Evolutionary conservation across 768 basidiomycete species (phyloP), one percentile per base, ranked within the genome.

Genomic region (Collybia sordida): DNA sequence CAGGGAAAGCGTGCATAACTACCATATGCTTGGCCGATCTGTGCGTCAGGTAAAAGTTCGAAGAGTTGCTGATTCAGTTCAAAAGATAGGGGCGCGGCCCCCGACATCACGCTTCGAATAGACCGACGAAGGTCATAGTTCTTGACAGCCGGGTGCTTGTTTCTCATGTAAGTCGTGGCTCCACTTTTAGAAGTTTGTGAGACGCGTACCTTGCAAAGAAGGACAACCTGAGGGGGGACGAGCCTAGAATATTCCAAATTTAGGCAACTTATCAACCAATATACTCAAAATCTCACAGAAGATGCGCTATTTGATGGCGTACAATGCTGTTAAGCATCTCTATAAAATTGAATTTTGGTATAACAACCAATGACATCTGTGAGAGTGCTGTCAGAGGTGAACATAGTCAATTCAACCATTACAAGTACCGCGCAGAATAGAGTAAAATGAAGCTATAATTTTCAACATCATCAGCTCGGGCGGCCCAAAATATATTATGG

Each of bases 1-100:
- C 4, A 23, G 18, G 18, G 18, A 45, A 27, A n/a, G 42, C 38
- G 11, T 11, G 3, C 11, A 14, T 11, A 31, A 12, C 27, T 46
- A 78, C 82, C 82, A 51, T 83, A 84, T 4, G 75, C 78, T 62
- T 85, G 82, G 0, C 81, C 81, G 34, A 82, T 77, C 45, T 75
- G 72, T 2, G 77, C 79, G 36, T 77, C 59, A 0, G 81, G 82
- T 41, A 86, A 68, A 42, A 82, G 62, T 9, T 68, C 61, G 42
- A 74, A 73, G 17, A 85, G 66, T 47, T 78, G 72, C 25, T 74
- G 59, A 47, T 72, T 78, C 36, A 83, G 63, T 60, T 83, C 81
- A 51, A 72, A 69, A 5, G 82, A 77, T 6, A 85, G 67, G 6
- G 82, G 82, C 2, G 82, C 82, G 1, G 81, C 82, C n/a, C 79